Base-by-base conservation (phyloP, 1,284 basidiomycete species). In the Heterobasidion parviporum region DNA sequence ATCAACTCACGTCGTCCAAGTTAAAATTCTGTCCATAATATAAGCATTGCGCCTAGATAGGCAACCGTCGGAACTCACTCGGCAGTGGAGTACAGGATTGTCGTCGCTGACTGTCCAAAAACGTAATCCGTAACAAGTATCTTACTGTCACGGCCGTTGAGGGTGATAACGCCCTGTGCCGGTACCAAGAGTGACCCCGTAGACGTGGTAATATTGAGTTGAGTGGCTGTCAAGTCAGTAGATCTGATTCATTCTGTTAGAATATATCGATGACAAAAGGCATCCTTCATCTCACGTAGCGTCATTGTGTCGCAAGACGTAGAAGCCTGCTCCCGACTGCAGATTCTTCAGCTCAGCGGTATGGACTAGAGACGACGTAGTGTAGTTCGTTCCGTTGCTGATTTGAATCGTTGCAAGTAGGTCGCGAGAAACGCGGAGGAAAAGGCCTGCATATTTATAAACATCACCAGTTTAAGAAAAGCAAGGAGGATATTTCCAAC, bases 101-200 rank as follows among this genome's bases (percentile, higher is more conserved):
- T 70, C 2, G 69, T 70, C 6, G 60, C 54, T 26, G 63, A 65
- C 50, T 47, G 53, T 6, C 78, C 77, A 57, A 79, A 78, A 5
- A 70, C 63, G 61, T 77, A 79, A 63, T 80, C 76, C 0, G 74
- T 77, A 14, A 77, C 73, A 15, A 80, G 55, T 50, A 80, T 74
- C 62, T 79, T 80, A 62, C 71, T 75, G 18, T 78, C 76, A 12
- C 76, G 68, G 15, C 78, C 77, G 57, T 75, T 67, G 54, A 79
- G 67, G n/a, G 74, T 75, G 16, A 80, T 64, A 7, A 41, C 57
- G 34, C 72, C 72, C 6, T 60, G 64, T 48, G 66, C 63, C 0
- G 79, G 79, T 32, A 80, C 66, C 3, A 69, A 54, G 12, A 75
- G 54, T 1, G 63, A 53, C 7, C 78, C 78, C 16, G 60, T 54